Percentiles rank a stretch among this genome's conserved stretches.
Conservation (phyloP, 139 green algal species). For the Coelastrella sp. region DNA sequence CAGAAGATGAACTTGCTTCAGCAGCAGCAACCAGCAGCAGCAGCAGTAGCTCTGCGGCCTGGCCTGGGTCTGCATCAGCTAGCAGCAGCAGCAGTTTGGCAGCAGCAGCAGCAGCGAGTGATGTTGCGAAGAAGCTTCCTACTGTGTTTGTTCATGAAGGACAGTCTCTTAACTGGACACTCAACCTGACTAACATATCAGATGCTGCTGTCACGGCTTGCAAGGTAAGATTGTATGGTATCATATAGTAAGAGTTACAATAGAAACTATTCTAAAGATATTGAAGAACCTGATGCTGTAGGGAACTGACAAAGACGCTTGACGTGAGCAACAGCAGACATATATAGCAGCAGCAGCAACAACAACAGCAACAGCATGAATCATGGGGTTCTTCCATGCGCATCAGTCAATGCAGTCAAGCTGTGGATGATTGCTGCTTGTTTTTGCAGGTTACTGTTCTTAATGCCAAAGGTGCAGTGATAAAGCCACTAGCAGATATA, state of each 20-base stretch:
- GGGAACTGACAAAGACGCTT: too few species aligned
- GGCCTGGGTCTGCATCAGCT: not conserved
- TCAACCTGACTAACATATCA: conserved; percentile 57
- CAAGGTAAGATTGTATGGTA: too few species aligned
- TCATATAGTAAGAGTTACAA: too few species aligned
- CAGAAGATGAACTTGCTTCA: conserved; percentile 8
- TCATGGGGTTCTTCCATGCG: too few species aligned
- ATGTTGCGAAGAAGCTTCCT: conserved; percentile 15
- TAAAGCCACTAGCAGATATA: not conserved
- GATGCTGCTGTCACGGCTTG: not conserved
- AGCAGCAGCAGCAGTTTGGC: conserved; percentile 17
- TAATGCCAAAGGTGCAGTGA: conserved; percentile 11
- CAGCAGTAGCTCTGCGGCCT: conserved; percentile 10
- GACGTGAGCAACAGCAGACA: too few species aligned
- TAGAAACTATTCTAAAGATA: too few species aligned
- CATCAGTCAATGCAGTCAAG: too few species aligned
- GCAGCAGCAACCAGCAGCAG: conserved; percentile 24
- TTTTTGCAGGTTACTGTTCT: conserved; percentile 32
- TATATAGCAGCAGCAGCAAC: too few species aligned
- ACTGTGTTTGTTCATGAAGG: conserved; percentile 50
- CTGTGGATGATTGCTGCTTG: not conserved
- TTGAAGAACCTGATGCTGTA: too few species aligned
- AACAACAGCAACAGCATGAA: too few species aligned
- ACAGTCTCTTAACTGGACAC: conserved; percentile 47
- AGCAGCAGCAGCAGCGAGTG: conserved; percentile 2